Conservation (phyloP, 73 alveolate species). For the Tetrahymena malaccensis region DNA sequence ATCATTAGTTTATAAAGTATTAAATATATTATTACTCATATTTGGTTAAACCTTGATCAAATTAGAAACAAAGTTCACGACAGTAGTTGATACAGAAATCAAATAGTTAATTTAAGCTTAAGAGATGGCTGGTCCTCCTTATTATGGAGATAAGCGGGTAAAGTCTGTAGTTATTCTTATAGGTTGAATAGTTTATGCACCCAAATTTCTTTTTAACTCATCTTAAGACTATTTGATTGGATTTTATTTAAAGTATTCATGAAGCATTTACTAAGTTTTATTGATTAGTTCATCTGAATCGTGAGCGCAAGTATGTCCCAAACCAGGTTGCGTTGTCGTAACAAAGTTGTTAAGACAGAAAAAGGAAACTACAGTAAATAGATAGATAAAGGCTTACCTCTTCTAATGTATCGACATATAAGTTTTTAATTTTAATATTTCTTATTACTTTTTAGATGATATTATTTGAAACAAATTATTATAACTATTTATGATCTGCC, state of each 20-base stretch:
- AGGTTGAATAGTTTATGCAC: neutral
- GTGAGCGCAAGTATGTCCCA: neutral
- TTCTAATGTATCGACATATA: no score
- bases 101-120: neutral
- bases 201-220: neutral
- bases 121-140: neutral
- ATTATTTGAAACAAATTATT: no score
- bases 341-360: neutral
- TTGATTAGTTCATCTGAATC: neutral
- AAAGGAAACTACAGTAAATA: neutral
- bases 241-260: neutral
- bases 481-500: no score
- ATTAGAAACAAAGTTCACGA: neutral
- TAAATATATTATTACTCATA: neutral
- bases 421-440: no score
- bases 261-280: neutral
- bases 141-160: neutral
- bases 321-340: neutral
- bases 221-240: neutral
- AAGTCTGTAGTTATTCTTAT: neutral
- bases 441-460: no score
- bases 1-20: neutral
- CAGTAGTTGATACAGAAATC: neutral
- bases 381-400: neutral
- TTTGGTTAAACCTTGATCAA: neutral